phyloP scores from a whole-genome alignment of 2,329 filamentous ascomycete genomes.

The Phoma sp. region DNA sequence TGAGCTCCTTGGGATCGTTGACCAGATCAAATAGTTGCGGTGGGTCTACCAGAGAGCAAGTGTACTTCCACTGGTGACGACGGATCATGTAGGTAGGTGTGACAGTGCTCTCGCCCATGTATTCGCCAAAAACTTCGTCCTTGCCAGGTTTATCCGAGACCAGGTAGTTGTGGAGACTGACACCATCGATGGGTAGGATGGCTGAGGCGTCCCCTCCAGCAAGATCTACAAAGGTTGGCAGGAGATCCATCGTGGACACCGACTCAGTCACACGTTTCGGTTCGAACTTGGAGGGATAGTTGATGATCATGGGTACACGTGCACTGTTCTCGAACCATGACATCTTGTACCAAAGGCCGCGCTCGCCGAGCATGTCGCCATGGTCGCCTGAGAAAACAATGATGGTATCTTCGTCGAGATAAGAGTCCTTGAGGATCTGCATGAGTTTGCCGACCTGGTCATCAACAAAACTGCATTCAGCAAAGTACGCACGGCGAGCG shows the following conservation, averaged over 20 bases:
- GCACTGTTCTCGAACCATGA: slow-evolving; percentile 92
- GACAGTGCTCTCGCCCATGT: slow-evolving; percentile 91
- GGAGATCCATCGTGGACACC: slow-evolving; percentile 88
- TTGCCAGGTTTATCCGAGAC: slow-evolving; percentile 62
- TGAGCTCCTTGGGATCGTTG: slow-evolving; percentile 77
- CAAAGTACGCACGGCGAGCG: slow-evolving; percentile 89
- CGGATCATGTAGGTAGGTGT: slow-evolving; percentile 94
- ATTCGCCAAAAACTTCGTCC: slow-evolving; percentile 93
- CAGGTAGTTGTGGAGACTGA: slow-evolving; percentile 64
- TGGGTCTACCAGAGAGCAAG: slow-evolving; percentile 83
- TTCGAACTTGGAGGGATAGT: slow-evolving; percentile 76
- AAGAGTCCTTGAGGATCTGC: slow-evolving; percentile 77
- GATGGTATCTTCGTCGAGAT: slow-evolving; percentile 84
- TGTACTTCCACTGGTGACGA: slow-evolving; percentile 88
- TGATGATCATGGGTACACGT: slow-evolving; percentile 85
- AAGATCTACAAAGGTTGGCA: slow-evolving; percentile 87
- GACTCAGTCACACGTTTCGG: slow-evolving; percentile 81
- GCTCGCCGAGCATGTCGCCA: slow-evolving; percentile 94
- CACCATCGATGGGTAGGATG: slow-evolving; percentile 83
- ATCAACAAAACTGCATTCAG: slow-evolving; percentile 91
- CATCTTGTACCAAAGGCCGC: slow-evolving; percentile 97
- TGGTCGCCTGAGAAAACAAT: slow-evolving; percentile 93
- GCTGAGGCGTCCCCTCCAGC: slow-evolving; percentile 74
- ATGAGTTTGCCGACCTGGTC: slow-evolving; percentile 88
- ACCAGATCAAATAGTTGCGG: slow-evolving; percentile 84